Evolutionary conservation across 495 filamentous ascomycete genomes (phyloP), one percentile per base, ranked within the genome.

Genomic region (Aspergillus sclerotioniger): DNA sequence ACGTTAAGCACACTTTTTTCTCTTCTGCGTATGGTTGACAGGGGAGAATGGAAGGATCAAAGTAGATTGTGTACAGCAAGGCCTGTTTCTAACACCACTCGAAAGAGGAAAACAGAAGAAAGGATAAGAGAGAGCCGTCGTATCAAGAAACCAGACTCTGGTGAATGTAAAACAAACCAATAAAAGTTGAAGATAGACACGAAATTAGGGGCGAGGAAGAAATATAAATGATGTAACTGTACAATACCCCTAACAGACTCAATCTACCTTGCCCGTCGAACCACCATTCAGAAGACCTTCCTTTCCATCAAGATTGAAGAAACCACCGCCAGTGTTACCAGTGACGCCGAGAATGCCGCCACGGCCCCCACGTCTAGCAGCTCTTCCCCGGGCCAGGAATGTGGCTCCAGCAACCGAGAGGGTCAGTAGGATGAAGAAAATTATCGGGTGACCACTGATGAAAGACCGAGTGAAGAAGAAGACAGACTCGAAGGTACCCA

Each of bases 221-320:
- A 66, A 54, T 50, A 66, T 61, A 67, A 69, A 70, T 62, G 67
- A 59, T 68, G 44, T 68, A 71, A 65, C 69, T 76, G 67, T 75
- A 74, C 72, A 75, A 63, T 48, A 44, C 53, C 64, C 60, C 64
- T 60, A 59, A 43, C 43, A 29, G 67, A 32, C 16, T 82, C 76
- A 96, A 75, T 95, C 91, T 56, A 86, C 89, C 79, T 96, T 96
- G 62, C 87, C 90, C 55, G 85, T 84, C 28, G 75, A 70, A 17
- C 74, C 78, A 46, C 79, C 78, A 53, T 75, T 79, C 63, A 82
- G 73, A 49, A 92, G 67, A 21, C 90, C 87, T 60, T 92, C 86
- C 68, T 90, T 91, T 21, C 85, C 88, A 66, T 92, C 89, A 8
- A 92, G 74, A 48, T 86, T 78, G 72, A 95, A 92, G 71, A 89